Evolutionary conservation across 1,284 basidiomycete genomes (phyloP), one percentile per base, ranked within the genome.

Genomic region (Microbotryum saponariae): DNA sequence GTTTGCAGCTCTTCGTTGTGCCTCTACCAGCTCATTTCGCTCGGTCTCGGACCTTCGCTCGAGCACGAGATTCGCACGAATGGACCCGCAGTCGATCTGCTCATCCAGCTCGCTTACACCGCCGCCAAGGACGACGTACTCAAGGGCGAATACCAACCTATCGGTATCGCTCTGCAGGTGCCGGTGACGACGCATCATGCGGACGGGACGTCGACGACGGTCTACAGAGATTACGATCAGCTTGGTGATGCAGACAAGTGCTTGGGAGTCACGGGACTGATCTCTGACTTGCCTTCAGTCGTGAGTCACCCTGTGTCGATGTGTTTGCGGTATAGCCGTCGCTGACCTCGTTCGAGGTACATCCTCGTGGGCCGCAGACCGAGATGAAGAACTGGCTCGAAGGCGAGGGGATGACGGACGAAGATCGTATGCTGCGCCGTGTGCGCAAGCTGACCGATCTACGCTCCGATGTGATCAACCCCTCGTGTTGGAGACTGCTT

Each of bases 11-110:
- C 51, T 2, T 46, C 54, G 18, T 58, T 70, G 7, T 70, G 69
- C 61, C 54, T 67, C 46, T 70, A 62, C 54, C 69, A 70, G 56
- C 59, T 61, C 58, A 64, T 66, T 47, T 48, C 47, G 7, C 60
- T 68, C 56, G 66, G 60, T 5, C 64, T 68, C 31, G 66, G 64
- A 6, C 64, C 59, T 16, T 68, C 64, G 12, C 58, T 66, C 52
- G 59, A 59, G 56, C 67, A 67, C 51, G 69, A 70, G 56, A 68
- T 70, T 59, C 55, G 44, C 21, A 63, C 61, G 23, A 70, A 70
- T 56, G 16, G 58, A 20, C 18, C 63, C 18, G 59, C 64, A 7
- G 67, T 70, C 60, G 69, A 70, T 31, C 61, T 70, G n/a, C 65
- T 70, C 44, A 58, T 67, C 45, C 64, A 66, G 58, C 67, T 70